Conservation (phyloP, 306 rosid genomes). For the Cicer bijugum region DNA sequence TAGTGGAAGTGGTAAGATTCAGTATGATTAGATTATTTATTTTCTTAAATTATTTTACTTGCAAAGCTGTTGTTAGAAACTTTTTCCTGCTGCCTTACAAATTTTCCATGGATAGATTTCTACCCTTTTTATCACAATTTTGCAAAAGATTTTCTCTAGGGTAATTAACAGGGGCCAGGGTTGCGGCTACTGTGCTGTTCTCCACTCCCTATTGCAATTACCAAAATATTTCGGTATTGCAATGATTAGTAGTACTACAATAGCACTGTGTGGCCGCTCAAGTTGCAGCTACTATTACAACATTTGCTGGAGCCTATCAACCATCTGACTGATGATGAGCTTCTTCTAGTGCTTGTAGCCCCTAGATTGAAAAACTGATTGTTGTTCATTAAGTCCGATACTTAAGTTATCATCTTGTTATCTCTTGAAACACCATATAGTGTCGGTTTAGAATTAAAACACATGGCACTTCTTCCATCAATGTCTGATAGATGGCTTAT, state of each 20-base stretch:
- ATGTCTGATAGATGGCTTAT: background rate
- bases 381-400: background rate
- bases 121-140: constrained; percentile 1
- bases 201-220: background rate
- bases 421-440: background rate
- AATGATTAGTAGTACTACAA: background rate
- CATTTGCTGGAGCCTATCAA: background rate
- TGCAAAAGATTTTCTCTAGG: constrained; percentile 24
- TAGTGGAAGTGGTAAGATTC: constrained; percentile 95
- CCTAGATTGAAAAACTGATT: constrained; percentile 10
- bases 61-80: background rate
- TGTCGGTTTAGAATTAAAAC: background rate
- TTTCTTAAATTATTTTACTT: constrained; percentile 35
- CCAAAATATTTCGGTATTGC: constrained; percentile 25
- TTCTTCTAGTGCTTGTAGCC: constrained; percentile 5
- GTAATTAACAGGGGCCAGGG: background rate
- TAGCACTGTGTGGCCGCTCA: constrained; percentile 1
- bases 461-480: background rate
- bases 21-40: constrained; percentile 38
- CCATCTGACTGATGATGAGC: constrained; percentile 1
- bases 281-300: background rate
- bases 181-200: constrained; percentile 1
- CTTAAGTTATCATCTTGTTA: background rate
- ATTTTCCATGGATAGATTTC: constrained; percentile 31
- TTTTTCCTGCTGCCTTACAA: constrained; percentile 14